Evolutionary conservation across 495 filamentous ascomycete genomes (phyloP).

Genomic region (Xylaria acuta): DNA sequence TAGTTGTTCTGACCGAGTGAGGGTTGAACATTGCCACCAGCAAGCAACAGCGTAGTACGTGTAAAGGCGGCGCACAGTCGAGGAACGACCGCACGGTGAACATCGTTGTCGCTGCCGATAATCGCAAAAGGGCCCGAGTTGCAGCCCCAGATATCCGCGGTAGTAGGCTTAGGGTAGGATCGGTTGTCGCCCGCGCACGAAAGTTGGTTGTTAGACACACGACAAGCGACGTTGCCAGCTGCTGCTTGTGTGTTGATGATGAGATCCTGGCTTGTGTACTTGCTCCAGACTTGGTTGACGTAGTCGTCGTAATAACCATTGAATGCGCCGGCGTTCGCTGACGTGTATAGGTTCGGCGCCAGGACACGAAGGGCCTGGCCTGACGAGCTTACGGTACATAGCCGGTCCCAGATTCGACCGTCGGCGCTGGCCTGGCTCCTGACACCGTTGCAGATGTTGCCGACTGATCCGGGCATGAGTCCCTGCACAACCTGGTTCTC

Average conservation of each 20-base stretch:
- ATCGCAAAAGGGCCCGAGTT: constrained; percentile 55
- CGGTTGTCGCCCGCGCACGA: constrained; percentile 49
- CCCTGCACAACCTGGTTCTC: constrained; percentile 44
- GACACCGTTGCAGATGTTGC: constrained; percentile 46
- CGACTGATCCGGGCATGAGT: constrained; percentile 40
- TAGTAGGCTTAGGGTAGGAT: constrained; percentile 45
- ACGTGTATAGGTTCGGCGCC: constrained; percentile 44
- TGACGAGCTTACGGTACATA: constrained; percentile 40
- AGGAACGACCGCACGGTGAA: constrained; percentile 50
- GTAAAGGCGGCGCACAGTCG: constrained; percentile 55
- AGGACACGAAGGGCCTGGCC: constrained; percentile 50
- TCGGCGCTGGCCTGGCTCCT: constrained; percentile 41
- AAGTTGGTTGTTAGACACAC: constrained; percentile 41
- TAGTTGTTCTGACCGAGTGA: constrained; percentile 32
- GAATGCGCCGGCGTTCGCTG: constrained; percentile 39
- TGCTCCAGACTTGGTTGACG: constrained; percentile 49
- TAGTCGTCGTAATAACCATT: constrained; percentile 47
- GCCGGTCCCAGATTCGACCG: constrained; percentile 47
- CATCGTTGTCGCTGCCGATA: constrained; percentile 41
- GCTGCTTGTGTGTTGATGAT: constrained; percentile 48
- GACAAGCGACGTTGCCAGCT: constrained; percentile 48
- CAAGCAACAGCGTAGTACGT: constrained; percentile 48
- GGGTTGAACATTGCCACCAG: constrained; percentile 51
- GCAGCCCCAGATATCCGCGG: constrained; percentile 55
- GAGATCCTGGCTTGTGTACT: constrained; percentile 45